Conservation (phyloP, 2,329 filamentous ascomycete species). For the Aspergillus sp. region DNA sequence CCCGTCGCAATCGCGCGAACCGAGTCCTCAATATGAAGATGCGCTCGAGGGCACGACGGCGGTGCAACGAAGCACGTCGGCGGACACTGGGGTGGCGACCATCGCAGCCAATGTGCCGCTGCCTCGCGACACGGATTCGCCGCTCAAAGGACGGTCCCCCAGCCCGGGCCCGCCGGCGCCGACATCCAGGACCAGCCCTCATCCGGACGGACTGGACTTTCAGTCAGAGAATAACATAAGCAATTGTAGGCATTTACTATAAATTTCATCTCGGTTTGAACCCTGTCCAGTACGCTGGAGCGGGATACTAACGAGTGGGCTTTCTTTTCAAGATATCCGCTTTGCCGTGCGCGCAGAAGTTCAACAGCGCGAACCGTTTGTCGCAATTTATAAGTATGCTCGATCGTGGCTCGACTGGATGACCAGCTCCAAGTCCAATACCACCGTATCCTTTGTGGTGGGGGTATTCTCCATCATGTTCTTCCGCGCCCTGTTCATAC, state of each 20-base stretch:
- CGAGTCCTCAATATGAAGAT: slow-evolving; percentile 61
- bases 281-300: slow-evolving; percentile 26
- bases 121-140: slow-evolving; percentile 54
- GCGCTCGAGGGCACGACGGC: slow-evolving; percentile 46
- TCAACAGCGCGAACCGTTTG: slow-evolving; percentile 82
- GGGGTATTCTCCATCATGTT: slow-evolving; percentile 65
- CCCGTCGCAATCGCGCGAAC: slow-evolving; percentile 55
- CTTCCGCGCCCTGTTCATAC: slow-evolving; percentile 66
- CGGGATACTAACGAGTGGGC: slow-evolving; percentile 33
- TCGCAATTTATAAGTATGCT: slow-evolving; percentile 66
- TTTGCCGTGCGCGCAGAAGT: slow-evolving; percentile 86
- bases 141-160: slow-evolving; percentile 56
- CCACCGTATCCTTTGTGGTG: slow-evolving; percentile 62
- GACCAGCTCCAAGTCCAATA: slow-evolving; percentile 68
- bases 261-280: slow-evolving; percentile 21
- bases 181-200: slow-evolving; percentile 17
- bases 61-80: slow-evolving; percentile 24
- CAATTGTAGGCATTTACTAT: slow-evolving; percentile 49
- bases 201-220: slow-evolving; percentile 39
- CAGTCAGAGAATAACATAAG: slow-evolving; percentile 40
- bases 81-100: slow-evolving; percentile 27
- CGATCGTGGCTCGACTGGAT: slow-evolving; percentile 59
- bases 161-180: slow-evolving; percentile 46
- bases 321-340: slow-evolving; percentile 67
- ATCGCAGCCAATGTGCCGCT: slow-evolving; percentile 55